These are phyloP conservation scores for Sergeia podlipaevii DNA, from an alignment of 208 protist genomes.

Conservation along the genomic window DNA sequence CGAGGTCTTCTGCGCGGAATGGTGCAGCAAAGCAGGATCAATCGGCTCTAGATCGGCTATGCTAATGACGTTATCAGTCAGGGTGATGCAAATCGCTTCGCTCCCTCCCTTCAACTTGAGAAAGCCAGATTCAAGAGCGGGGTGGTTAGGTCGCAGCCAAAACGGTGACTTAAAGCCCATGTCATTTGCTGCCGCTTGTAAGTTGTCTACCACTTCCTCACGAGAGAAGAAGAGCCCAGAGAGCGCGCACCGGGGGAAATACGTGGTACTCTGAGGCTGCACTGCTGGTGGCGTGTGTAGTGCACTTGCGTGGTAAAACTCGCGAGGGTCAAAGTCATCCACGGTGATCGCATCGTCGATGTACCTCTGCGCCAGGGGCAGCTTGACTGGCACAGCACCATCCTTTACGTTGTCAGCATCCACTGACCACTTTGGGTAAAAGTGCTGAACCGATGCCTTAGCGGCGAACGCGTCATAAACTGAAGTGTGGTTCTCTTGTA, in stretches of 20 bases:
- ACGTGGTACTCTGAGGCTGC: background rate
- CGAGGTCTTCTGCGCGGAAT: conserved; percentile 19
- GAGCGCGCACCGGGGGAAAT: conserved; percentile 63
- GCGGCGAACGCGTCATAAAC: conserved; percentile 59
- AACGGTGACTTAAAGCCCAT: conserved; percentile 80
- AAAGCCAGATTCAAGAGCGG: conserved; percentile 56
- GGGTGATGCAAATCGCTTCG: conserved; percentile 78
- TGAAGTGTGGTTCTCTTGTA: conserved; percentile 38
- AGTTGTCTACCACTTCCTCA: conserved; percentile 89
- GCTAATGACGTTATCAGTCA: conserved; percentile 60
- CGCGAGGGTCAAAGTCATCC: conserved; percentile 46
- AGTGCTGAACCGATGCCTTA: conserved; percentile 45
- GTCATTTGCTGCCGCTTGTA: conserved; percentile 70
- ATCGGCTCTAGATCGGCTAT: conserved; percentile 55
- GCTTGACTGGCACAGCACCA: conserved; percentile 23
- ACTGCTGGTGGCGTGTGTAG: conserved; percentile 10
- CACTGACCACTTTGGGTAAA: conserved; percentile 47
- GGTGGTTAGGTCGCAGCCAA: conserved; percentile 71
- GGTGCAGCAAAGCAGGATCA: conserved; percentile 43
- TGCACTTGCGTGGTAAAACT: conserved; percentile 65
- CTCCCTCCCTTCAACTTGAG: conserved; percentile 64
- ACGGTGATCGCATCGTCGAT: conserved; percentile 44
- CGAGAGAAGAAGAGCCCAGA: conserved; percentile 79
- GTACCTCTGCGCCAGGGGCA: conserved; percentile 74
- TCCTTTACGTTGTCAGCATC: conserved; percentile 7